phyloP scores from a whole-genome alignment of 2,329 filamentous ascomycete species.

The Aspergillus neoniger region DNA sequence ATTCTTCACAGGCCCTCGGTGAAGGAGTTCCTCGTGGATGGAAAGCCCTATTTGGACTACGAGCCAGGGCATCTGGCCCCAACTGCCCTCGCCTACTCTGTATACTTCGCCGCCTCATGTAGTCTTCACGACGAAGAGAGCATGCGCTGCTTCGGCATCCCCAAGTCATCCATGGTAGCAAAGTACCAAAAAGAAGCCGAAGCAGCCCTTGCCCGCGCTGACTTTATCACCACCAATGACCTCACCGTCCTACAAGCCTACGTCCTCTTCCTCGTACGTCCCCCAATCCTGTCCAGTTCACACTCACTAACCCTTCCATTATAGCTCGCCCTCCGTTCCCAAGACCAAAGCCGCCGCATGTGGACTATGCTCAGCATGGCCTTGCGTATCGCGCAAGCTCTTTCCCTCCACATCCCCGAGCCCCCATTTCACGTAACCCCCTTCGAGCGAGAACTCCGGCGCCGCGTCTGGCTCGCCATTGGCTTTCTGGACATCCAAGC shows the following conservation, averaged over 20 bases:
- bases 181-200: conserved; percentile 29
- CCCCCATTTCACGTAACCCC: conserved; percentile 32
- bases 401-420: conserved; percentile 31
- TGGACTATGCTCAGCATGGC: conserved; percentile 39
- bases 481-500: conserved; percentile 33
- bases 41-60: conserved; percentile 34
- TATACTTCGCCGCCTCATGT: conserved; percentile 32
- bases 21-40: conserved; percentile 26
- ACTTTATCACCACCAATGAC: conserved; percentile 36
- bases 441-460: conserved; percentile 35
- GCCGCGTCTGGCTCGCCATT: conserved; percentile 34
- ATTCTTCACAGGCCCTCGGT: conserved; percentile 34
- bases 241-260: conserved; percentile 37
- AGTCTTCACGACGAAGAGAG: conserved; percentile 28
- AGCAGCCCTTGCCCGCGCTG: conserved; percentile 25
- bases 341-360: conserved; percentile 35
- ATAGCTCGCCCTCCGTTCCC: conserved; percentile 23
- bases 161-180: conserved; percentile 22
- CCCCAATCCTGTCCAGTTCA: not conserved
- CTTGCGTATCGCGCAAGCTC: conserved; percentile 34
- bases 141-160: conserved; percentile 21
- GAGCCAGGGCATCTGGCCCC: conserved; percentile 29
- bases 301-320: not conserved
- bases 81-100: conserved; percentile 25
- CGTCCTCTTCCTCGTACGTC: conserved; percentile 31